Conservation (phyloP, 164 flowering plant genomes). For the Stephania japonica region DNA sequence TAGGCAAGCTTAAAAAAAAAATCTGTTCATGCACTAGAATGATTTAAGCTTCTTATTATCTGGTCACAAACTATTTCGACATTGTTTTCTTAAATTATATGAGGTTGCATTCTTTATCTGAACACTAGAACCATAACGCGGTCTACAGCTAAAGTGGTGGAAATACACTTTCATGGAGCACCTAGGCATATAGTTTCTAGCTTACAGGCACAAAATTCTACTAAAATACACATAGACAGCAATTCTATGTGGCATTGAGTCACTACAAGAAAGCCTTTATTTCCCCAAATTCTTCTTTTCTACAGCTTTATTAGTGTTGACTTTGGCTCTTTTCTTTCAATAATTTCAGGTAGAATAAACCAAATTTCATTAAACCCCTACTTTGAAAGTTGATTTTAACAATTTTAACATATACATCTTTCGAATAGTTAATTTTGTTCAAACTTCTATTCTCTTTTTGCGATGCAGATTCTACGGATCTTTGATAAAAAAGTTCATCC, state of each 20-base stretch:
- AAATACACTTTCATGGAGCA: background rate
- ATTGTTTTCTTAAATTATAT: too few species aligned
- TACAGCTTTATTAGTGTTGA: background rate
- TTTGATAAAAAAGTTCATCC: constrained; percentile 84
- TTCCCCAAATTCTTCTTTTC: background rate
- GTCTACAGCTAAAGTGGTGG: background rate
- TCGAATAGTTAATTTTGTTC: background rate
- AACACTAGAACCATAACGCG: background rate
- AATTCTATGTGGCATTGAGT: background rate
- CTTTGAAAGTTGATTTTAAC: background rate
- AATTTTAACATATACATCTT: background rate
- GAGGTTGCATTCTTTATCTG: too few species aligned
- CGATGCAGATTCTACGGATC: constrained; percentile 63
- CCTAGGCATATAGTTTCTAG: background rate
- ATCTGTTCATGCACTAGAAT: background rate
- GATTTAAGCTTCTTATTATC: background rate
- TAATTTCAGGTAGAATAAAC: too few species aligned
- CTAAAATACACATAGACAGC: background rate
- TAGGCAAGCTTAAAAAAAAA: background rate
- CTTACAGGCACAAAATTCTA: background rate
- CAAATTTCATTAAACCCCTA: too few species aligned
- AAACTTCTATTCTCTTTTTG: constrained; percentile 3
- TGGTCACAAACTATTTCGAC: background rate
- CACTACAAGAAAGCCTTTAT: background rate
- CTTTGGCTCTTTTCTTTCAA: background rate